Evolutionary conservation across 1,139 yeast species (phyloP).

Genomic region (Hansenula anomala): DNA sequence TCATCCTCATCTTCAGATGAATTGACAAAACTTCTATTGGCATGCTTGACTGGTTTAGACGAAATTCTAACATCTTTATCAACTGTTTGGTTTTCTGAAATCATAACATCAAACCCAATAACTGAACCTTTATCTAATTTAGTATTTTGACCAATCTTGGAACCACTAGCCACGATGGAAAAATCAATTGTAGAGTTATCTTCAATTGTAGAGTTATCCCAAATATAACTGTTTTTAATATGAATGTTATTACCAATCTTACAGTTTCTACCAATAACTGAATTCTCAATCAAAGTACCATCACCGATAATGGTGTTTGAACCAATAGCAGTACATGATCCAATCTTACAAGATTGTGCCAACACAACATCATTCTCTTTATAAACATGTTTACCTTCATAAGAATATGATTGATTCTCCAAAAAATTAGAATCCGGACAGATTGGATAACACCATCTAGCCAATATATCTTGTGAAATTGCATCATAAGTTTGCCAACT

Average conservation of each 20-base stretch:
- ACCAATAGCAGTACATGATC: constrained; percentile 76
- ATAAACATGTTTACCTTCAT: constrained; percentile 81
- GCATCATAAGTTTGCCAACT: constrained; percentile 92
- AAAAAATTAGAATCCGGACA: constrained; percentile 81
- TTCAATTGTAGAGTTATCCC: constrained; percentile 76
- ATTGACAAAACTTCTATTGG: constrained; percentile 13
- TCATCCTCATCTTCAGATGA: constrained; percentile 25
- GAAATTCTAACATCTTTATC: constrained; percentile 49
- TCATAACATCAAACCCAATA: constrained; percentile 67
- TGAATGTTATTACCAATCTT: constrained; percentile 72
- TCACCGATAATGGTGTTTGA: constrained; percentile 62
- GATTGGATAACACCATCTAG: constrained; percentile 90
- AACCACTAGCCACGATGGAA: constrained; percentile 66
- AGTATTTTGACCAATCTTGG: constrained; percentile 48
- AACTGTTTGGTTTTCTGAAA: constrained; percentile 48
- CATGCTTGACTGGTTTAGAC: constrained; percentile 35
- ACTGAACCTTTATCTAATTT: constrained; percentile 64
- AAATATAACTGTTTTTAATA: constrained; percentile 72
- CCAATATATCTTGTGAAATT: constrained; percentile 82
- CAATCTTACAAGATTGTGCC: constrained; percentile 87
- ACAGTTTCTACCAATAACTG: constrained; percentile 84
- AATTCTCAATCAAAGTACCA: constrained; percentile 47
- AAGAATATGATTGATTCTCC: constrained; percentile 66
- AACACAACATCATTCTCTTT: constrained; percentile 78
- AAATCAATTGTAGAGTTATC: constrained; percentile 55